phyloP scores from a whole-genome alignment of 148 eudicot species.

The Camellia sinensis region DNA sequence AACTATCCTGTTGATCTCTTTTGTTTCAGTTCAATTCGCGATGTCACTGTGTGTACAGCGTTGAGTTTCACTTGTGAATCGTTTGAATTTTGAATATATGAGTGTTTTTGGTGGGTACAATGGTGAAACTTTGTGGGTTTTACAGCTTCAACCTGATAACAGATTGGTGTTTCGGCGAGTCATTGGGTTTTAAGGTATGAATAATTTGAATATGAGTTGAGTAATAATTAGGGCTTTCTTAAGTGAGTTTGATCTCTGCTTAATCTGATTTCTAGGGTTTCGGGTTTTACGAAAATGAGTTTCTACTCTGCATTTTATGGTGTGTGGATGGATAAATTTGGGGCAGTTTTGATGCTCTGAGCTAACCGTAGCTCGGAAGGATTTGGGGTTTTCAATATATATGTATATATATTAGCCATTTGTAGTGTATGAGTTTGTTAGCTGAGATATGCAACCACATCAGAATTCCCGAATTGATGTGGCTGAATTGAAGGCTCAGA shows the following conservation, averaged over 20 bases:
- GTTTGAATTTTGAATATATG: slow-evolving; percentile 33
- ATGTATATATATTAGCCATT: neutral
- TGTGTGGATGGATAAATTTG: slow-evolving; percentile 17
- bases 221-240: slow-evolving; percentile 21
- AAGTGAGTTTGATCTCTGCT: slow-evolving; percentile 28
- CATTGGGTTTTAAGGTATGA: slow-evolving; percentile 8
- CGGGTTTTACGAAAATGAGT: slow-evolving; percentile 28
- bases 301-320: slow-evolving; percentile 20
- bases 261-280: slow-evolving; percentile 41
- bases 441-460: slow-evolving; percentile 42
- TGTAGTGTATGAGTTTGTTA: slow-evolving; percentile 34
- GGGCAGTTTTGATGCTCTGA: slow-evolving; percentile 14
- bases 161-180: slow-evolving; percentile 25
- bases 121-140: slow-evolving; percentile 35
- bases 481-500: slow-evolving; percentile 46
- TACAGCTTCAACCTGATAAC: slow-evolving; percentile 40
- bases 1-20: slow-evolving; percentile 31
- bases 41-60: slow-evolving; percentile 16
- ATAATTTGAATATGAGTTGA: neutral
- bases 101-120: slow-evolving; percentile 30
- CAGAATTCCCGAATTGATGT: slow-evolving; percentile 45
- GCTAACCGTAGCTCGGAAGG: slow-evolving; percentile 14
- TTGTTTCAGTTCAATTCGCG: slow-evolving; percentile 25
- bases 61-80: slow-evolving; percentile 11
- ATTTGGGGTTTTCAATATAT: slow-evolving; percentile 13